These are phyloP conservation scores for Neophaeococcomyces mojaviensis DNA, from an alignment of 2,329 filamentous ascomycete species.

Conservation along the genomic window DNA sequence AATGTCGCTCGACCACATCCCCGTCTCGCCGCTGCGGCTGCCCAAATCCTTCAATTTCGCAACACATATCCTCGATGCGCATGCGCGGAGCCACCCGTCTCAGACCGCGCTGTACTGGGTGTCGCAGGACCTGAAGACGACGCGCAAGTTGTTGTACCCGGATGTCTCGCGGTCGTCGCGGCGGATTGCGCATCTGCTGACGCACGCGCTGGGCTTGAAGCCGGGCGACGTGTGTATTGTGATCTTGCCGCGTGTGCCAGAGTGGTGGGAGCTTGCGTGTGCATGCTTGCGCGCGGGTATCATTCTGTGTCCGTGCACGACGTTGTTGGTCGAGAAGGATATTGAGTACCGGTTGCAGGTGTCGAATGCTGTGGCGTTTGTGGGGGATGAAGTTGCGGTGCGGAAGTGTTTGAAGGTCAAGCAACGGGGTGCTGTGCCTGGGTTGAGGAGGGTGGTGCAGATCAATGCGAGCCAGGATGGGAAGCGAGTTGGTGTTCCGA, in stretches of 20 bases:
- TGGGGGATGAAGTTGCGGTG: slow-evolving; percentile 31
- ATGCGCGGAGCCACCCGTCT: slow-evolving; percentile 26
- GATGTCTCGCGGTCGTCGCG: slow-evolving; percentile 33
- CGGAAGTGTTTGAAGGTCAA: slow-evolving; percentile 28
- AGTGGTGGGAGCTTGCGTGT: slow-evolving; percentile 36
- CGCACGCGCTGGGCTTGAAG: slow-evolving; percentile 25
- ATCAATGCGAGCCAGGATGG: slow-evolving; percentile 8
- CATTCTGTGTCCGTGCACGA: slow-evolving; percentile 33
- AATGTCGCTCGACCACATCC: slow-evolving; percentile 6
- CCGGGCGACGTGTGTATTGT: slow-evolving; percentile 31
- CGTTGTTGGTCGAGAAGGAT: slow-evolving; percentile 32
- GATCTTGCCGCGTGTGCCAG: slow-evolving; percentile 31
- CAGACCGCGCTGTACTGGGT: slow-evolving; percentile 34
- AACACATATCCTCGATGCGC: slow-evolving; percentile 34
- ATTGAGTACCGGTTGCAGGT: slow-evolving; percentile 31
- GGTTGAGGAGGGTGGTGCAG: slow-evolving; percentile 30
- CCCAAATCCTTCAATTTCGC: slow-evolving; percentile 34
- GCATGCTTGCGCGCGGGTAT: slow-evolving; percentile 31
- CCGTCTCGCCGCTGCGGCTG: slow-evolving; percentile 4
- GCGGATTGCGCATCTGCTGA: slow-evolving; percentile 29
- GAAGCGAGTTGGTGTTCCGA: slow-evolving; percentile 17
- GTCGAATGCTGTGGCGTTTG: slow-evolving; percentile 30
- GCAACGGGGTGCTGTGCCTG: slow-evolving; percentile 25
- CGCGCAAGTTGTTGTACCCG: slow-evolving; percentile 27
- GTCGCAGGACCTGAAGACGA: slow-evolving; percentile 26